A percentile compares a stretch with the other conserved stretches of the same genome.
Conservation (phyloP, 192 early-diverging fungal genomes). For the Linnemannia elongata region DNA sequence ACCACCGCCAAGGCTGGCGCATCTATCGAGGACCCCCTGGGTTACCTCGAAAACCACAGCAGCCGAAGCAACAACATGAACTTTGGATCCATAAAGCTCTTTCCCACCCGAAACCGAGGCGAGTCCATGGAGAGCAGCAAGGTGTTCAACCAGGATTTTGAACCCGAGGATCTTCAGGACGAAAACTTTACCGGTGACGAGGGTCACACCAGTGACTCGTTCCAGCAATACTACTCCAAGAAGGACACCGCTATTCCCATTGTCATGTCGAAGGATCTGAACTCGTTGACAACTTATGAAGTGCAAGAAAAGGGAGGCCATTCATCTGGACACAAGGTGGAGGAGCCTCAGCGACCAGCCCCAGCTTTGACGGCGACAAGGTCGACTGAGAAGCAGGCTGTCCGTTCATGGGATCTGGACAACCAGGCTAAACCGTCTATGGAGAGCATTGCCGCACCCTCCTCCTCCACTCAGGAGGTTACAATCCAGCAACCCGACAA, state of each 20-base stretch:
- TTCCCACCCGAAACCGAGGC: constrained; percentile 29
- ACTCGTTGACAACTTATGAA: not conserved
- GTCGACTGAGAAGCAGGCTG: not conserved
- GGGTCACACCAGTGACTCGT: not conserved
- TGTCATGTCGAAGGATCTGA: not conserved
- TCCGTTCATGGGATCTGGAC: not conserved
- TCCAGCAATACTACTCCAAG: constrained; percentile 27
- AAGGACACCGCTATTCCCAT: constrained; percentile 2
- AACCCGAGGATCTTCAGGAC: constrained; percentile 9
- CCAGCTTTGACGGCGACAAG: constrained; percentile 1
- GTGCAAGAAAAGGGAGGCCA: not conserved
- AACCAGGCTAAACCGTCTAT: not conserved
- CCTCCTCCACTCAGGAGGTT: not conserved
- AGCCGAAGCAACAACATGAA: not conserved
- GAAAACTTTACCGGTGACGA: constrained; percentile 4
- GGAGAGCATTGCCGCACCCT: not conserved
- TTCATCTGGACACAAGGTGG: not conserved
- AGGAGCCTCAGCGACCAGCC: constrained; percentile 20
- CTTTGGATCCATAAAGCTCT: constrained; percentile 19
- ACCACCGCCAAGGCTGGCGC: not conserved
- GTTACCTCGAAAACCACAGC: not conserved
- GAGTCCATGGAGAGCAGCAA: constrained; percentile 38
- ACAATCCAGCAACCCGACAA: not conserved
- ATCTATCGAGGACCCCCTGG: not conserved
- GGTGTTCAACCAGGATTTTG: constrained; percentile 34